Evolutionary conservation across 441 rosid species (phyloP), one percentile per base, ranked within the genome.

Genomic region (Flueggea neowawraea): DNA sequence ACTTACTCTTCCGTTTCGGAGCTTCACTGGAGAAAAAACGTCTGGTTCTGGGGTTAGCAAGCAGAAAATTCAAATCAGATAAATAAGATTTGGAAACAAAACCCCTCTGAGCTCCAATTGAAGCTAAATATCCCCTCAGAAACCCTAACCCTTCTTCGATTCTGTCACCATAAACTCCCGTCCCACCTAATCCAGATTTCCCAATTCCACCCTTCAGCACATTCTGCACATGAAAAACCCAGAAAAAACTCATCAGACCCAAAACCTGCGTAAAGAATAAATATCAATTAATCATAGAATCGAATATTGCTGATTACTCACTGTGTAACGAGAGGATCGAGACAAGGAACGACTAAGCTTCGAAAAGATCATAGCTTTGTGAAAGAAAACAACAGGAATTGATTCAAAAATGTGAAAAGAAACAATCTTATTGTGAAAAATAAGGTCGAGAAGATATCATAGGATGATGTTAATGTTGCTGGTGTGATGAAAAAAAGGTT

Each of bases 261-360:
- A 17, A 4, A n/a, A 60, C 48, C 4, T 12, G 1, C 33, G 43
- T 14, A 31, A 48, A 28, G 11, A 5, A 28, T 17, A 31, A 2
- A 32, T 2, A 16, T 22, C 28, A 22, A 22, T 22, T 22, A 1
- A 22, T 22, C 1, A 52, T 22, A 16, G 47, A 28, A 53, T 17
- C 41, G 10, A 49, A 47, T 9, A 6, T 22, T 22, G 28, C 28
- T 22, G 11, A 63, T 16, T n/a, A 71, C 83, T 16, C 15, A 86
- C 97, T 62, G 67, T 74, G 8, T 86, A 68, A 65, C 75, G 83
- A 75, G 89, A 81, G 47, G 90, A 81, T 58, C 86, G 86, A 55
- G 88, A 62, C 17, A 75, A 0, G 12, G 83, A 73, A 52, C 90
- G 86, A 41, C 78, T 68, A 49, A 88, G 80, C 85, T 82, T 86